Percentiles rank a stretch among this genome's conserved stretches.
These are phyloP conservation scores for Schizonepeta tenuifolia DNA, from an alignment of 257 asterid species.

Conservation along the genomic window DNA sequence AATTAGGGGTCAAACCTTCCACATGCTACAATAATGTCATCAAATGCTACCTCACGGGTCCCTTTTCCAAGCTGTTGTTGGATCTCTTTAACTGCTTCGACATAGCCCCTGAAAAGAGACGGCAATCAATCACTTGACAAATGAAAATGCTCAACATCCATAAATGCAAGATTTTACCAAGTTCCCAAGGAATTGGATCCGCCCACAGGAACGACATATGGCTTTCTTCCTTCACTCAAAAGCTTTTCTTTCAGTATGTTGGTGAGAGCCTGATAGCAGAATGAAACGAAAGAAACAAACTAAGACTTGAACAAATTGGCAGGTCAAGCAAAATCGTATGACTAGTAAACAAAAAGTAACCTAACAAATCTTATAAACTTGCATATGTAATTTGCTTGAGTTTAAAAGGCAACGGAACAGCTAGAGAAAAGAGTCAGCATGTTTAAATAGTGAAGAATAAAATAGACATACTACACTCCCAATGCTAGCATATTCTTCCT, in stretches of 20 bases:
- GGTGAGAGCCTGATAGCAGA: slow-evolving; percentile 71
- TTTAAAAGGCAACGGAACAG: not conserved
- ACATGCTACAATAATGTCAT: slow-evolving; percentile 88
- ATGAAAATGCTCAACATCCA: not conserved
- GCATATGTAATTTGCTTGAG: not conserved
- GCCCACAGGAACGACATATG: slow-evolving; percentile 94
- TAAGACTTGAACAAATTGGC: slow-evolving; percentile 10
- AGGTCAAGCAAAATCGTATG: not conserved
- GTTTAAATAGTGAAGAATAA: slow-evolving; percentile 9
- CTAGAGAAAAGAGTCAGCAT: slow-evolving; percentile 4
- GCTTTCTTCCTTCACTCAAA: slow-evolving; percentile 85
- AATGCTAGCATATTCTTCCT: slow-evolving; percentile 86
- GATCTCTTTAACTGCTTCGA: slow-evolving; percentile 90
- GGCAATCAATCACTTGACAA: not conserved
- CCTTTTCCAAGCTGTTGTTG: slow-evolving; percentile 61
- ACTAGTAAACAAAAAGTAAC: not conserved
- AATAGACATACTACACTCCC: slow-evolving; percentile 71
- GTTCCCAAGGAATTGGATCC: slow-evolving; percentile 97
- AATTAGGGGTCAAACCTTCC: slow-evolving; percentile 63
- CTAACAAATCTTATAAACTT: not conserved
- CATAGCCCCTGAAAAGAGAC: slow-evolving; percentile 73
- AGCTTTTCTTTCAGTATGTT: slow-evolving; percentile 74
- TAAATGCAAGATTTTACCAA: slow-evolving; percentile 58
- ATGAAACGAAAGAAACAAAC: slow-evolving; percentile 25
- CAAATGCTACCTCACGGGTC: slow-evolving; percentile 47